phyloP scores from a whole-genome alignment of 2,329 filamentous ascomycete genomes.

The Aureobasidium mangrovei region DNA sequence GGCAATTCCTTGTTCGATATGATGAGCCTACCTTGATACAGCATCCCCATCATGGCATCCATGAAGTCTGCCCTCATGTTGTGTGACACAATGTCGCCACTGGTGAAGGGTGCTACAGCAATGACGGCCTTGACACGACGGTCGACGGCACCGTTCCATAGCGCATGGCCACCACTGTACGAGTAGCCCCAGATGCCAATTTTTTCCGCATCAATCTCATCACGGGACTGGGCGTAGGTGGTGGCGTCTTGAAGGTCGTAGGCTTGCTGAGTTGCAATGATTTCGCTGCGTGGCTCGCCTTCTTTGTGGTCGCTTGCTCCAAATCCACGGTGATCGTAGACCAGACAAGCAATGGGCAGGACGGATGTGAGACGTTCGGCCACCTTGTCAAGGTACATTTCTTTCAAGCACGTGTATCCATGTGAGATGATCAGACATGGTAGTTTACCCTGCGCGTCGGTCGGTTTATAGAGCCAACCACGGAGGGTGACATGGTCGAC shows the following conservation, averaged over 20 bases:
- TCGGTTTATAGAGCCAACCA: constrained; percentile 11
- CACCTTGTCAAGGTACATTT: constrained; percentile 7
- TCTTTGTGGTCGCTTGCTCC: constrained; percentile 24
- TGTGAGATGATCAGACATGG: constrained; percentile 13
- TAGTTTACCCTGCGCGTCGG: not conserved
- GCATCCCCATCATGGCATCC: constrained; percentile 18
- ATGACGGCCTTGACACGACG: constrained; percentile 34
- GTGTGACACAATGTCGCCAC: constrained; percentile 29
- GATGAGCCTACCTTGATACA: not conserved
- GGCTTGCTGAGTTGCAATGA: constrained; percentile 25
- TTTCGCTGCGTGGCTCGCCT: constrained; percentile 26
- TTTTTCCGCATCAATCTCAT: constrained; percentile 25
- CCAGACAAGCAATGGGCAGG: constrained; percentile 23
- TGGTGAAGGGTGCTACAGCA: constrained; percentile 27
- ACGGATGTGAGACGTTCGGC: constrained; percentile 3
- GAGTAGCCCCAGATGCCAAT: constrained; percentile 33
- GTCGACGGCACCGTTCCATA: constrained; percentile 33
- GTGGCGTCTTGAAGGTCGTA: constrained; percentile 32
- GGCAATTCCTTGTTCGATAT: not conserved
- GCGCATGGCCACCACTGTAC: constrained; percentile 33
- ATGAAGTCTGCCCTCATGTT: constrained; percentile 23
- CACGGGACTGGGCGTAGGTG: constrained; percentile 27
- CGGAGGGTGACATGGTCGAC: constrained; percentile 14
- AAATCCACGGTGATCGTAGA: constrained; percentile 30
- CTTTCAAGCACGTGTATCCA: constrained; percentile 9